phyloP scores from a whole-genome alignment of 371 early-diverging fungal species.

The Smittium culicis region DNA sequence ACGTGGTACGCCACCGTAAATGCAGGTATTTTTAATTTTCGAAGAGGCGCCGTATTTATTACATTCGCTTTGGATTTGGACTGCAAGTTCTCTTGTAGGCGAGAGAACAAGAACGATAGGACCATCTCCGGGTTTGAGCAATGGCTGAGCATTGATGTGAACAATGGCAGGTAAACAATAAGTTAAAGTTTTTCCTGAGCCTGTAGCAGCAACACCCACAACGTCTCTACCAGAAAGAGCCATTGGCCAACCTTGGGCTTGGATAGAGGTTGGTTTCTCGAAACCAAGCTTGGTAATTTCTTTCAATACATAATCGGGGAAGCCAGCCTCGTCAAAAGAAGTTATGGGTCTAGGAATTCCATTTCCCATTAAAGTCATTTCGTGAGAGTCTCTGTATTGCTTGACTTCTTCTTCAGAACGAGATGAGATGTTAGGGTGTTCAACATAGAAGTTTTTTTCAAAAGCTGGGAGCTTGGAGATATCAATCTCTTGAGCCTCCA shows the following conservation, averaged over 20 bases:
- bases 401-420: constrained; percentile 44
- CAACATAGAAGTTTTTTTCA: constrained; percentile 91
- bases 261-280: constrained; percentile 89
- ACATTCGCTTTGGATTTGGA: constrained; percentile 90
- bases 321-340: constrained; percentile 66
- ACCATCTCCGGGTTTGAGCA: constrained; percentile 89
- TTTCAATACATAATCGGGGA: constrained; percentile 71
- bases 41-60: constrained; percentile 77
- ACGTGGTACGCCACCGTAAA: constrained; percentile 93
- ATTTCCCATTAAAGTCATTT: constrained; percentile 58
- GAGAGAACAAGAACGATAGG: constrained; percentile 90
- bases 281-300: constrained; percentile 78
- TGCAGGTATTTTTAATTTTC: constrained; percentile 82
- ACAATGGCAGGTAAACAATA: constrained; percentile 95
- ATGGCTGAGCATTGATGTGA: constrained; percentile 96
- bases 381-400: constrained; percentile 45
- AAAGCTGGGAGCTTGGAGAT: constrained; percentile 50
- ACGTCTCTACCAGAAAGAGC: constrained; percentile 95
- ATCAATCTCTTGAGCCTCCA: constrained; percentile 41
- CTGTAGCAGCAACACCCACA: constrained; percentile 97
- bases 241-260: constrained; percentile 99
- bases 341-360: constrained; percentile 66
- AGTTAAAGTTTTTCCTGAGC: constrained; percentile 97
- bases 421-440: constrained; percentile 43
- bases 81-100: constrained; percentile 87